Base-by-base conservation (phyloP, 1,139 yeast genomes). In the Scheffersomyces quercinus region DNA sequence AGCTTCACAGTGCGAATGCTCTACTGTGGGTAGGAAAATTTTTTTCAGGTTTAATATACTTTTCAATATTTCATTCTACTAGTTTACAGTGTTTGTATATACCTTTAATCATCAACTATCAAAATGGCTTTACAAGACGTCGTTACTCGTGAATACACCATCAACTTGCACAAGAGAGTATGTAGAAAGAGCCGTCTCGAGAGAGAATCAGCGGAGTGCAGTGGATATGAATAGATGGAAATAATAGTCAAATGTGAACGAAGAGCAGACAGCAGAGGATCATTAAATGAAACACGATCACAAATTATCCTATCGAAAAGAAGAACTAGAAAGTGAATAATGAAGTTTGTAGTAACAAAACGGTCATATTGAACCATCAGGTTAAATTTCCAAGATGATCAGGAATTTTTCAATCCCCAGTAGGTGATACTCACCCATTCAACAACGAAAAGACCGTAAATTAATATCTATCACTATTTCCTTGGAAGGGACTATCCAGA, bases 111-210 rank as follows among this genome's bases (percentile, higher is more conserved):
- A 51, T 52, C 42, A 54, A 56, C 50, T 53, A 55, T 52, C 50
- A 82, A 80, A 80, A 87, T 89, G 83, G 97, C 97, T 79, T 82
- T 89, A 77, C 89, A 89, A 82, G 98, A 93, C 93, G 97, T 90
- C 79, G 97, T 95, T 79, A 88, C 99, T 76, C 96, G 99, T 81
- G 99, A 95, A 83, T 95, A 95, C 90, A 95, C 99, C 85, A 91
- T 95, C 80, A 93, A 95, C 91, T 82, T 93, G 79, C 96, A 90
- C 96, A 93, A 90, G 82, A 90, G 98, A 82, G 96, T 88, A 84
- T 77, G 95, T 86, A 52, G 38, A 43, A 26, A 26, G 20, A 31
- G 24, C 16, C 14, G 35, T 7, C 20, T 28, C 13, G 14, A 34
- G 26, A 35, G 37, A 16, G 15, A 35, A 28, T n/a, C n/a, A 15